Base-by-base conservation (phyloP, 805 yeast genomes). In the Barnettozyma sp. region DNA sequence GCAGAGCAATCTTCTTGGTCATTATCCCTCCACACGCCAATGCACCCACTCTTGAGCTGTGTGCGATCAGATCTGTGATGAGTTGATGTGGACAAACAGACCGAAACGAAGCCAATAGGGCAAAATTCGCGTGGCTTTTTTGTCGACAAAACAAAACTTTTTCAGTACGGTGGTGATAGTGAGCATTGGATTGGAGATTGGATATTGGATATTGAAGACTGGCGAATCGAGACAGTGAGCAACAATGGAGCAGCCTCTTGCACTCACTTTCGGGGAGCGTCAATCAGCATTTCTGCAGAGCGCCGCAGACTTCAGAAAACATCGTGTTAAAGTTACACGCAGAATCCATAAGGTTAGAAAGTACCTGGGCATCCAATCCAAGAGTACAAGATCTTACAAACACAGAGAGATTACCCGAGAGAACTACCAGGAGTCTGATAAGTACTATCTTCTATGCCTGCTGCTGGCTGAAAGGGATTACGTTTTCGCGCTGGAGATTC, bases 381-480 rank as follows among this genome's bases (percentile, higher is more conserved):
- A 69, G 51, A 82, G 84, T 53, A 73, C 92, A 17, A 78, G 73
- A 54, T 68, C 74, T 49, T 82, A 78, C 56, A 52, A 61, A 22
- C 54, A 61, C 13, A 70, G 71, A 41, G 70, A 68, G 39, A 66
- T 82, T 19, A 49, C 66, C 2, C 38, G 59, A 0, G 76, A 66
- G 7, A 71, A 74, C 38, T 78, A 78, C 44, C 66, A 59, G 5
- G 42, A 55, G 15, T 74, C 83, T 47, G 55, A 58, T 10, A 62
- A 69, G 42, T 74, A 62, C 51, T 90, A 79, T 22, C 64, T 68
- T 26, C 59, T 86, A 18, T 56, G 76, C n/a, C 61, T 87, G 17
- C 63, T 76, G 39, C 69, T 71, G n/a, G 77, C 82, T 2, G 97
- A 92, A 58, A 71, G 95, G 52, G 83, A 85, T 46, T 63, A 78